A percentile compares a stretch with the other conserved stretches of the same genome.
These are phyloP conservation scores for Talaromyces funiculosus DNA, from an alignment of 2,329 filamentous ascomycete species.

Conservation along the genomic window DNA sequence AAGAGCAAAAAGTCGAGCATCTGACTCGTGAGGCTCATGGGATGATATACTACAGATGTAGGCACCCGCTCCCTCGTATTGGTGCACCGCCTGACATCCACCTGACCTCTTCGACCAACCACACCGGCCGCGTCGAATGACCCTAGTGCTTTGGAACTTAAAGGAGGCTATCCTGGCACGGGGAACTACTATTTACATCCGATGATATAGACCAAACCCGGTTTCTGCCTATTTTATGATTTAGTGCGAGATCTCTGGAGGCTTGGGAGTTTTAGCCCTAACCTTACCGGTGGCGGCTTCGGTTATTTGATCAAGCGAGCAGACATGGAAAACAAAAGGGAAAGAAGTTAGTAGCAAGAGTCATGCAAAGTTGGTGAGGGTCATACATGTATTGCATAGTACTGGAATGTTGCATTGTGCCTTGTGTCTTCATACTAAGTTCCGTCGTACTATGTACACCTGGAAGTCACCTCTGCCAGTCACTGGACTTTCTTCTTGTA, in stretches of 20 bases:
- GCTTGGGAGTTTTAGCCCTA: background rate
- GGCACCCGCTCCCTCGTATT: background rate
- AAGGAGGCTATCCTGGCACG: background rate
- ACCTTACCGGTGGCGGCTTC: background rate
- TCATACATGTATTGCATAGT: background rate
- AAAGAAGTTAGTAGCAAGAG: background rate
- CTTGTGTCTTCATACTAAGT: background rate
- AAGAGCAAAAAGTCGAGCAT: background rate
- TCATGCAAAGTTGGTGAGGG: background rate
- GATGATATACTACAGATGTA: background rate
- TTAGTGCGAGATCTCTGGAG: background rate
- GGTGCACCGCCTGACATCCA: background rate
- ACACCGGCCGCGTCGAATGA: background rate
- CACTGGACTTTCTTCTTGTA: background rate
- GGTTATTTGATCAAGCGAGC: background rate
- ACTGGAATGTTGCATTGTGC: background rate
- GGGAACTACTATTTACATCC: background rate
- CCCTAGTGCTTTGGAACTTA: background rate
- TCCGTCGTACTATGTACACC: background rate
- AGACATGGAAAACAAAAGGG: background rate
- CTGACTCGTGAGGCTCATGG: slow-evolving; percentile 2
- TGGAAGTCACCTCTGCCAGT: slow-evolving; percentile 3
- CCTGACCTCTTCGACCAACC: slow-evolving; percentile 1
- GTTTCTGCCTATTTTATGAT: background rate
- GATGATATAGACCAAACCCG: background rate